A percentile compares a stretch with the other conserved stretches of the same genome.
Evolutionary conservation across 202 grass and related monocot species (phyloP).

Genomic region (Zizania palustris): DNA sequence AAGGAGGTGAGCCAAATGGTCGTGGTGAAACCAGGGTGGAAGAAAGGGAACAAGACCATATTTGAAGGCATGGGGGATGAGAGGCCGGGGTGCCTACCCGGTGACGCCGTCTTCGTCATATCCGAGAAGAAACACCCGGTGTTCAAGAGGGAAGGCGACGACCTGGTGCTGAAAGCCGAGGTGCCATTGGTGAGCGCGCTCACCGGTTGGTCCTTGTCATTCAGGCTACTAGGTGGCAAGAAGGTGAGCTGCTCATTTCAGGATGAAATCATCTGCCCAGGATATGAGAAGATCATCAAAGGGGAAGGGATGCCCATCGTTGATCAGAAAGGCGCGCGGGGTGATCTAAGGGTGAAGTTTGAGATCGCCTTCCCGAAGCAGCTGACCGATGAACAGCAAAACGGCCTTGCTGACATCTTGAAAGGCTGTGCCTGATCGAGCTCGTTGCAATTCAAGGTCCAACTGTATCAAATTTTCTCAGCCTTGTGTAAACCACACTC

Average conservation of each 20-base stretch:
- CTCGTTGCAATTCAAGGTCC: conserved; percentile 35
- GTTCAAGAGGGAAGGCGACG: conserved; percentile 78
- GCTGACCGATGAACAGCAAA: conserved; percentile 61
- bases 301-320: conserved; percentile 83
- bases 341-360: conserved; percentile 74
- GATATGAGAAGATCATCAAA: conserved; percentile 71
- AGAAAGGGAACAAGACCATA: conserved; percentile 70
- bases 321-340: conserved; percentile 55
- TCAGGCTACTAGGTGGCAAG: conserved; percentile 66
- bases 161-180: conserved; percentile 85
- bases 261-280: conserved; percentile 76
- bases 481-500: conserved; percentile 51
- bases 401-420: conserved; percentile 64
- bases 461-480: conserved; percentile 58
- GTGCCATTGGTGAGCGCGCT: conserved; percentile 79
- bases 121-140: conserved; percentile 72
- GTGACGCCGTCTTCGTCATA: conserved; percentile 63
- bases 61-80: conserved; percentile 81
- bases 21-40: conserved; percentile 82
- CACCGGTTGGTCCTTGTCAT: conserved; percentile 80
- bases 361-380: conserved; percentile 72
- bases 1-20: conserved; percentile 75
- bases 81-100: conserved; percentile 66
- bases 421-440: conserved; percentile 45
- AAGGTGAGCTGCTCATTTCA: conserved; percentile 79